A percentile compares a stretch with the other conserved stretches of the same genome.
These are phyloP conservation scores for Aspergillus ibericus DNA, from an alignment of 2,329 filamentous ascomycete genomes.

Conservation along the genomic window DNA sequence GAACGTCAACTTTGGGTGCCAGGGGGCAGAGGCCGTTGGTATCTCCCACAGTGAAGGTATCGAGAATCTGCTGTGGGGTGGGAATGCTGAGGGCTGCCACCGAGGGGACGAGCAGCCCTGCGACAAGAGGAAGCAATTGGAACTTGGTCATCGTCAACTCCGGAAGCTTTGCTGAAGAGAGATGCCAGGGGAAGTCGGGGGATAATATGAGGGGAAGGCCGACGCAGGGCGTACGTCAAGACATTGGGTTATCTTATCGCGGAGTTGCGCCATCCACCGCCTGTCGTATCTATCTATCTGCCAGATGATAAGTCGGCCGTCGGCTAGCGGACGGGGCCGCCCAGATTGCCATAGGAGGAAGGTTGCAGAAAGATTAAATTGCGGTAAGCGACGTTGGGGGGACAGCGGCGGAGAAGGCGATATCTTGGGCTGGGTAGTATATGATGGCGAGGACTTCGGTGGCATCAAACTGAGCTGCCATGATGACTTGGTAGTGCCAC, in stretches of 20 bases:
- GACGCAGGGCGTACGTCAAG: neutral
- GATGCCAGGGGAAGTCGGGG: neutral
- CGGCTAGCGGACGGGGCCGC: neutral
- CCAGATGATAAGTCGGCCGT: neutral
- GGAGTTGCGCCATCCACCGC: slow-evolving; percentile 4
- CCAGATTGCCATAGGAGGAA: slow-evolving; percentile 1
- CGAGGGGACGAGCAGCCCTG: slow-evolving; percentile 13
- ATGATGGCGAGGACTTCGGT: neutral
- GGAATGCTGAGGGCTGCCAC: slow-evolving; percentile 26
- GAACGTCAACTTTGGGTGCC: slow-evolving; percentile 26
- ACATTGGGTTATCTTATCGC: slow-evolving; percentile 5
- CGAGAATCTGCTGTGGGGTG: slow-evolving; percentile 25
- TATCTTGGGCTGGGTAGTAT: neutral
- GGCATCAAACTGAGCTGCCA: neutral
- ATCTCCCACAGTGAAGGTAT: neutral
- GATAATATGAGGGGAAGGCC: slow-evolving; percentile 1
- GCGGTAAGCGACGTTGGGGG: neutral
- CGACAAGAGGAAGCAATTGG: slow-evolving; percentile 1
- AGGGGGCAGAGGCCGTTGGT: slow-evolving; percentile 30
- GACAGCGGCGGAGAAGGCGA: neutral
- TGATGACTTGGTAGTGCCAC: neutral
- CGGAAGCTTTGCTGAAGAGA: neutral
- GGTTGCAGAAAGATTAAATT: neutral
- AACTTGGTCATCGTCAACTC: neutral
- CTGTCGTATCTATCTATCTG: slow-evolving; percentile 1